Base-by-base conservation (phyloP, 805 yeast species). In the Starmera amethionina region DNA sequence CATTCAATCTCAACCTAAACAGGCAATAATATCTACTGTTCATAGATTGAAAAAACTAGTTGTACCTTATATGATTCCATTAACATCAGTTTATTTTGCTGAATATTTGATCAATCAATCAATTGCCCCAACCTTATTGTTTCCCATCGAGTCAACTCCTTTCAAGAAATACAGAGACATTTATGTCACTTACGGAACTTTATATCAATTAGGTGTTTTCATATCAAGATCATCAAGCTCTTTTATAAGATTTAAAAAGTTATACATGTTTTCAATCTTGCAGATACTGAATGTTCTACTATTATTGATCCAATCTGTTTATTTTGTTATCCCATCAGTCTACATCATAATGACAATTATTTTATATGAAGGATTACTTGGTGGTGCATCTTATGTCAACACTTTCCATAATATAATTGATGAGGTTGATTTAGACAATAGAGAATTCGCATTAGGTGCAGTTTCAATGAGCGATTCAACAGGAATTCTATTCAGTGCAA, bases 101-200 rank as follows among this genome's bases (percentile, higher is more conserved):
- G 97, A 90, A 54, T 90, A 90, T 55, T 67, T 80, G 18, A 90
- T 90, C 44, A 90, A 90, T 56, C 97, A 90, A 58, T 96, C 96
- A 0, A 73, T 90, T 1, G 72, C 95, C 0, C 97, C 97, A 2
- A 89, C 97, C 0, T 63, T 90, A 35, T 63, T 90, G 8, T 90
- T 83, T 52, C 89, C 90, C 0, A 51, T 87, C 4, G 74, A 77
- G 1, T 69, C 73, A 19, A 68, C 82, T 56, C 95, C 95, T 4
- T 84, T 88, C 52, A 53, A 62, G 2, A 63, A 73, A 15, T 86
- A 73, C 56, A 70, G 97, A 46, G 97, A 90, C 51, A 82, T 85
- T 4, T 90, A 90, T 57, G 97, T 90, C 12, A 77, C 87, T 1
- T 90, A 90, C 55, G 94, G 96, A 8, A 81, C 95, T 4, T 59